These are phyloP conservation scores for Trichocladium uniseriatum DNA, from an alignment of 495 filamentous ascomycete genomes.

Conservation along the genomic window DNA sequence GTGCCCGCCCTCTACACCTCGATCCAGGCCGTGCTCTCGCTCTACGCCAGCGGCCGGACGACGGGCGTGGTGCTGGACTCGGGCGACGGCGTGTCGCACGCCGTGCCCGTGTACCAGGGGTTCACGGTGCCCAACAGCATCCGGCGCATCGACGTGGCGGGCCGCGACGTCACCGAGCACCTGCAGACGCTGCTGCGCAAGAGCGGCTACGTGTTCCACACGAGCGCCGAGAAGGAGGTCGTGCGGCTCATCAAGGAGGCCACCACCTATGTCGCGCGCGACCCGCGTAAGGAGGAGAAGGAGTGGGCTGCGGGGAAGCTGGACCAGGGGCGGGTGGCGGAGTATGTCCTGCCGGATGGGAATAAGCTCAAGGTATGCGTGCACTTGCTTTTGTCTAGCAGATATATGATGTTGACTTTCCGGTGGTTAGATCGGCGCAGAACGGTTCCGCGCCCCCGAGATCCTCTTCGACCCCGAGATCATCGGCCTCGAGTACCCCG, in stretches of 20 bases:
- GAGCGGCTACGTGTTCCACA: conserved; percentile 90
- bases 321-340: conserved; percentile 59
- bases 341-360: conserved; percentile 87
- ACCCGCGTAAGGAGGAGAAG: conserved; percentile 91
- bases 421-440: conserved; percentile 59
- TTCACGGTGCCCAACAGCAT: conserved; percentile 96
- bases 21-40: conserved; percentile 91
- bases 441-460: conserved; percentile 92
- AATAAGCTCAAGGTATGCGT: conserved; percentile 77
- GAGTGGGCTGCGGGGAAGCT: conserved; percentile 69
- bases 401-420: conserved; percentile 14
- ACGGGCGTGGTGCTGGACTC: conserved; percentile 94
- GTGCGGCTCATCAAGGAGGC: conserved; percentile 96
- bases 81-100: conserved; percentile 94
- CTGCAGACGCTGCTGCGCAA: conserved; percentile 87
- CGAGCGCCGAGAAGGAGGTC: conserved; percentile 95
- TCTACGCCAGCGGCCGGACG: conserved; percentile 93
- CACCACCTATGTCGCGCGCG: conserved; percentile 79
- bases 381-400: not conserved
- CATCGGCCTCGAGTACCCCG: conserved; percentile 93
- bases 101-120: conserved; percentile 94
- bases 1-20: conserved; percentile 93
- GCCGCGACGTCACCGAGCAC: conserved; percentile 95
- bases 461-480: conserved; percentile 97
- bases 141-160: conserved; percentile 90